A percentile compares a stretch with the other conserved stretches of the same genome.
Evolutionary conservation across 352 stramenopile genomes (phyloP).

Genomic region (Phytophthora hybrid): DNA sequence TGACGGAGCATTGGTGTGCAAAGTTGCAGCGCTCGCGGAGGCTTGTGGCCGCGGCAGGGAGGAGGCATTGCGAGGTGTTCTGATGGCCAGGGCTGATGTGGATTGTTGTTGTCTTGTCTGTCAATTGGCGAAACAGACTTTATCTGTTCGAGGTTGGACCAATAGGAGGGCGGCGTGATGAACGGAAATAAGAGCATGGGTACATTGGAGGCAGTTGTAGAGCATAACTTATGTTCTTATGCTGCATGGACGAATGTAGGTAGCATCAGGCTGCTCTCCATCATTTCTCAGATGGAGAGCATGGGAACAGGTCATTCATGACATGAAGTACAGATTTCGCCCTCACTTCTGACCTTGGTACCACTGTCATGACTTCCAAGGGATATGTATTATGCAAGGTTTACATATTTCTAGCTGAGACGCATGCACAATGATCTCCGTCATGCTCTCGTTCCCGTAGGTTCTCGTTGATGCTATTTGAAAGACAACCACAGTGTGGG

Average conservation of each 20-base stretch:
- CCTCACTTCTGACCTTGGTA: too few relatives aligned
- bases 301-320: too few relatives aligned
- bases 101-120: constrained; percentile 7
- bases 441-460: too few relatives aligned
- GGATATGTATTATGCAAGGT: too few relatives aligned
- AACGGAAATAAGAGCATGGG: neutral
- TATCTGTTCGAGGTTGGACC: constrained; percentile 9
- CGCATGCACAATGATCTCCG: too few relatives aligned
- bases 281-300: too few relatives aligned
- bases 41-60: neutral
- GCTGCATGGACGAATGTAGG: neutral
- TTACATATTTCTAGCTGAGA: too few relatives aligned
- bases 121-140: neutral
- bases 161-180: neutral
- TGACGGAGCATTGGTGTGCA: neutral
- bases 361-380: too few relatives aligned
- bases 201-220: neutral
- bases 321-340: too few relatives aligned
- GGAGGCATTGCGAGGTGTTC: constrained; percentile 15
- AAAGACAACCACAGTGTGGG: too few relatives aligned
- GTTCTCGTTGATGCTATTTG: too few relatives aligned
- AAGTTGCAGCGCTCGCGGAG: neutral
- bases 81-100: neutral
- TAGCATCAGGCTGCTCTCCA: too few relatives aligned
- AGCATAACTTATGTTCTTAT: neutral